Conservation (phyloP, 129 eudicot species). For the Rutidosis leptorrhynchoides region DNA sequence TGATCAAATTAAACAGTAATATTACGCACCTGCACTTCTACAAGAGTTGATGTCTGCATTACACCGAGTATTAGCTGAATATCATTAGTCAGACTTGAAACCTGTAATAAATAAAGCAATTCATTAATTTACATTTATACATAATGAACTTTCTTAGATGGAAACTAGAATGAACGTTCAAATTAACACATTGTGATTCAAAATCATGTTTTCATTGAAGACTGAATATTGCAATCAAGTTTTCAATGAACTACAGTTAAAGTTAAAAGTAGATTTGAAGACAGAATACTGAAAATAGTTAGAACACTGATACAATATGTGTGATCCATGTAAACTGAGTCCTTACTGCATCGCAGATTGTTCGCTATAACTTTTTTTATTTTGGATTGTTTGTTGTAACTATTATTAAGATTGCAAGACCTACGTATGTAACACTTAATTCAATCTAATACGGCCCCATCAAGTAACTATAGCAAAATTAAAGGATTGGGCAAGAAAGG, state of each 20-base stretch:
- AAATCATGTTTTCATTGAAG: conserved; percentile 7
- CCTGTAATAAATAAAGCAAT: conserved; percentile 41
- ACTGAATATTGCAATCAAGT: too few species aligned
- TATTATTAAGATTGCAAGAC: too few species aligned
- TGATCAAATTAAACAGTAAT: not conserved
- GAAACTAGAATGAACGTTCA: not conserved
- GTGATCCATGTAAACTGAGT: not conserved
- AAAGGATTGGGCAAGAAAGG: too few species aligned
- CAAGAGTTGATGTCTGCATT: conserved; percentile 42
- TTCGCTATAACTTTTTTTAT: not conserved
- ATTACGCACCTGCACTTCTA: conserved; percentile 59
- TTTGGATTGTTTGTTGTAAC: not conserved
- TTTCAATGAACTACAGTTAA: not conserved
- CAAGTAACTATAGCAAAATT: too few species aligned
- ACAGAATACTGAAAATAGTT: not conserved
- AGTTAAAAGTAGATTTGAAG: not conserved
- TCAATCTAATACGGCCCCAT: too few species aligned
- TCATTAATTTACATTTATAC: not conserved
- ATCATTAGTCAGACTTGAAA: conserved; percentile 43
- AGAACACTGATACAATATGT: not conserved
- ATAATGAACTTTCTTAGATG: not conserved
- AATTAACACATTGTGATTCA: not conserved
- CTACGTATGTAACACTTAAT: too few species aligned
- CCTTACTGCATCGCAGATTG: not conserved
- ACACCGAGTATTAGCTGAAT: conserved; percentile 49